Evolutionary conservation across 169 alveolate species (phyloP), one percentile per base, ranked within the genome.

Genomic region (Plasmodium yoelii): DNA sequence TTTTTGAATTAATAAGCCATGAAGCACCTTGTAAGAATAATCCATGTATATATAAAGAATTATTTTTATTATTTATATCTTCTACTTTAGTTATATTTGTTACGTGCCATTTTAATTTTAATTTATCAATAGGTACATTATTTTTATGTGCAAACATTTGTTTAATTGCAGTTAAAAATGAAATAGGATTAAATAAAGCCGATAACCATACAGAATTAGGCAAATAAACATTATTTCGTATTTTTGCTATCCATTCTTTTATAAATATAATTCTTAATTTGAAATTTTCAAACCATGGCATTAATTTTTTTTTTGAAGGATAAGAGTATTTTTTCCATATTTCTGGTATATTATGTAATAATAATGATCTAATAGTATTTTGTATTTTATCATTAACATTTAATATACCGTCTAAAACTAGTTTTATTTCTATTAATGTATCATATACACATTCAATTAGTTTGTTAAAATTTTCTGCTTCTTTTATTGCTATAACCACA

Each of bases 101-200:
- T 28, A 77, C 88, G 3, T 77, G 75, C 88, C 88, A 77, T 68
- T 77, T 77, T 55, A 77, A 57, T 57, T 44, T 77, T 28, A 77
- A 56, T 56, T 77, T 61, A 77, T 77, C 88, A 34, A 77, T 77
- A 49, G 88, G 88, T 1, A 77, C 88, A 28, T 22, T 77, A 63
- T 77, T 77, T 55, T 77, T 75, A 63, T 77, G 88, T 9, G 74
- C 59, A 60, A 63, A 68, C 18, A 67, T 68, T 92, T 98, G 98
- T 97, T 94, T 97, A 73, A 98, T 96, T 42, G 99, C 98, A 6
- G 99, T 98, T 59, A 98, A 90, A 88, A 96, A 98, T 15, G 98
- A 96, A 98, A 97, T 98, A 46, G 99, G 99, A 87, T 98, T 98
- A 94, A 97, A 98, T 57, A 98, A 95, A 60, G 98, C 98, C 5